phyloP scores from a whole-genome alignment of 2,329 filamentous ascomycete species.

The Elsinoe fawcettii region DNA sequence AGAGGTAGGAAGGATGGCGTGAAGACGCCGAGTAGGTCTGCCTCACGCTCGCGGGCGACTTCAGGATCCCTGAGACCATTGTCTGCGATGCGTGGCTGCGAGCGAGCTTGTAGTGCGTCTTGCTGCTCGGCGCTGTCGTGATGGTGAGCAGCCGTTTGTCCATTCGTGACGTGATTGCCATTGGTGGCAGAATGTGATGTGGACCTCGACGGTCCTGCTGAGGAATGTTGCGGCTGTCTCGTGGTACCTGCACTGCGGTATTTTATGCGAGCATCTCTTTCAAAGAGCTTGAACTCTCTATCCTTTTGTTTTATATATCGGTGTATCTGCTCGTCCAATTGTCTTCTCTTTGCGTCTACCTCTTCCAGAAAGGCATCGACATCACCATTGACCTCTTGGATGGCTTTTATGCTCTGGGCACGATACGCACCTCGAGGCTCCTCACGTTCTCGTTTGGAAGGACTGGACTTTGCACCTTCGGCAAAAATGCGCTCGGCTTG shows the following conservation, averaged over 20 bases:
- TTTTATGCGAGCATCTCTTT: slow-evolving; percentile 26
- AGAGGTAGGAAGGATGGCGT: slow-evolving; percentile 31
- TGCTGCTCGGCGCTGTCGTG: not conserved
- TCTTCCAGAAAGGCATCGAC: slow-evolving; percentile 22
- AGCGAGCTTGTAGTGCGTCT: not conserved
- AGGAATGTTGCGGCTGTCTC: not conserved
- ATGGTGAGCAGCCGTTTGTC: not conserved
- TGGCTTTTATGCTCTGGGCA: slow-evolving; percentile 17
- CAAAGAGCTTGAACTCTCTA: slow-evolving; percentile 30
- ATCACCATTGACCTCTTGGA: slow-evolving; percentile 19
- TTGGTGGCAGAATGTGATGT: not conserved
- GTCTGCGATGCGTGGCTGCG: slow-evolving; percentile 10
- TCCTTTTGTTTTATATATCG: slow-evolving; percentile 33
- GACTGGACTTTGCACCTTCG: slow-evolving; percentile 4
- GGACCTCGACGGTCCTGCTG: not conserved
- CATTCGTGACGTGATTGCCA: not conserved
- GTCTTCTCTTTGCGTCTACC: slow-evolving; percentile 30
- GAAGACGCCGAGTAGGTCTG: slow-evolving; percentile 31
- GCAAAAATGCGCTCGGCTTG: slow-evolving; percentile 7
- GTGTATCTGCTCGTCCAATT: slow-evolving; percentile 33
- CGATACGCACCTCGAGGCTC: slow-evolving; percentile 18
- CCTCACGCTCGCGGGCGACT: slow-evolving; percentile 22
- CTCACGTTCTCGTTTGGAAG: slow-evolving; percentile 2
- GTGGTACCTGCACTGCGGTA: slow-evolving; percentile 14
- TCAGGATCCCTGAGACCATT: slow-evolving; percentile 6